A percentile compares a stretch with the other conserved stretches of the same genome.
phyloP scores from a whole-genome alignment of 352 stramenopile genomes.

The Phytophthora constricta region DNA sequence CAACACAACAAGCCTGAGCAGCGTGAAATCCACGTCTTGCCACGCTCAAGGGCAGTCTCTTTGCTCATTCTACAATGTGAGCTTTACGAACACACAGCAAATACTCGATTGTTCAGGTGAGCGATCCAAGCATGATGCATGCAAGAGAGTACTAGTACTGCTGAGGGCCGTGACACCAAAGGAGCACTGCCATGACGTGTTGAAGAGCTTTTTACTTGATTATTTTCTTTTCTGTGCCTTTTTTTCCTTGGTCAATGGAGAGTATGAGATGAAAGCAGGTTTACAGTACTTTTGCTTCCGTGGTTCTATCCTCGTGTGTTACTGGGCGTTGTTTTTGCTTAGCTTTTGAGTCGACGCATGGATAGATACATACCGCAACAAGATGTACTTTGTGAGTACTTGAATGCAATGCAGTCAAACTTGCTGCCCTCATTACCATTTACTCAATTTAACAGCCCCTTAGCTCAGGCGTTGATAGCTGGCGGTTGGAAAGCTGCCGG shows the following conservation, averaged over 20 bases:
- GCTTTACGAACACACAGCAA: constrained; percentile 14
- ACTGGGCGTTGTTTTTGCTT: not conserved
- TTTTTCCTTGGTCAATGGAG: not conserved
- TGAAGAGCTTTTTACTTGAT: not conserved
- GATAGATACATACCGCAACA: not conserved
- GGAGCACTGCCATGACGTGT: no score
- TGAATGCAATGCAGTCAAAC: no score
- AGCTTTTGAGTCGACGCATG: not conserved
- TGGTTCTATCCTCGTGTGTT: no score
- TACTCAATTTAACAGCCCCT: no score
- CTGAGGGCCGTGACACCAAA: not conserved
- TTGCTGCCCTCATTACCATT: no score
- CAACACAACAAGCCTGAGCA: constrained; percentile 1
- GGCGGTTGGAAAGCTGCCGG: constrained; percentile 49
- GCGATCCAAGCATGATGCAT: not conserved
- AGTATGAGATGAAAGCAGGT: no score
- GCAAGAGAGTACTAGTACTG: not conserved
- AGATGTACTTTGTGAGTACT: no score
- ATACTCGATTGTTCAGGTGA: constrained; percentile 21
- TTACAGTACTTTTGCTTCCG: no score
- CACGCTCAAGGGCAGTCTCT: constrained; percentile 17
- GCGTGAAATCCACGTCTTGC: constrained; percentile 16
- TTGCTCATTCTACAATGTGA: constrained; percentile 28
- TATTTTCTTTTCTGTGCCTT: not conserved
- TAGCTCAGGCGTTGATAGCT: constrained; percentile 43